Conservation (phyloP, 2,329 filamentous ascomycete genomes). For the Xylaria sp. region DNA sequence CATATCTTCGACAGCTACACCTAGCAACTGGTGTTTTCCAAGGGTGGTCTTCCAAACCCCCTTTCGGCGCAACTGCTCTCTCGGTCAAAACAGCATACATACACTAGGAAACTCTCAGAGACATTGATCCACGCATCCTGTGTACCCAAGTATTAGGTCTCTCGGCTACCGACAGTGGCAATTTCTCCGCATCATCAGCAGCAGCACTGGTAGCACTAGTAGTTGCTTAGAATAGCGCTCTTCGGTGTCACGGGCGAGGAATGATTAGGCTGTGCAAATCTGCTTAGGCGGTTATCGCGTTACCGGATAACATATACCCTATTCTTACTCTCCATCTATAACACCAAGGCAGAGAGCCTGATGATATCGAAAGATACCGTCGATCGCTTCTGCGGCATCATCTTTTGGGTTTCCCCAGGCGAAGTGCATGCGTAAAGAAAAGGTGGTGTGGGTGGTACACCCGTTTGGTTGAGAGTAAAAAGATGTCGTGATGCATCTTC, state of each 20-base stretch:
- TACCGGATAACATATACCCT: conserved; percentile 11
- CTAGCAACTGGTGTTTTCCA: conserved; percentile 12
- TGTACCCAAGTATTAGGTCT: conserved; percentile 29
- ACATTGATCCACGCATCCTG: conserved; percentile 28
- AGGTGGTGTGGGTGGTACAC: conserved; percentile 20
- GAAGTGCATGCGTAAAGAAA: conserved; percentile 30
- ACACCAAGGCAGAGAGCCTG: conserved; percentile 13
- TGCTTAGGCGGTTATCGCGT: conserved; percentile 20
- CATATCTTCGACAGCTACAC: not conserved
- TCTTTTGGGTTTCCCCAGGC: conserved; percentile 2
- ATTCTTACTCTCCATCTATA: conserved; percentile 10
- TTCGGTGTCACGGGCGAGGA: conserved; percentile 9
- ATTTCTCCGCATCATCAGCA: conserved; percentile 23
- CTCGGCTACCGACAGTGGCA: conserved; percentile 34
- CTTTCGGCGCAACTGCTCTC: conserved; percentile 16
- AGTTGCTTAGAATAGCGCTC: conserved; percentile 21
- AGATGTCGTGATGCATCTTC: conserved; percentile 29
- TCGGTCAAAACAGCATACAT: conserved; percentile 5
- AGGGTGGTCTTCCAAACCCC: conserved; percentile 12
- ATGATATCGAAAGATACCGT: conserved; percentile 11
- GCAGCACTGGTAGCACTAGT: conserved; percentile 1
- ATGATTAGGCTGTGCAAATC: conserved; percentile 22
- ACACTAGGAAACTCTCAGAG: conserved; percentile 21
- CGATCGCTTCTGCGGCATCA: conserved; percentile 8
- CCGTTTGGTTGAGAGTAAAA: conserved; percentile 5